Base-by-base conservation (phyloP, 345 rosid genomes). In the Euphorbia lathyris region DNA sequence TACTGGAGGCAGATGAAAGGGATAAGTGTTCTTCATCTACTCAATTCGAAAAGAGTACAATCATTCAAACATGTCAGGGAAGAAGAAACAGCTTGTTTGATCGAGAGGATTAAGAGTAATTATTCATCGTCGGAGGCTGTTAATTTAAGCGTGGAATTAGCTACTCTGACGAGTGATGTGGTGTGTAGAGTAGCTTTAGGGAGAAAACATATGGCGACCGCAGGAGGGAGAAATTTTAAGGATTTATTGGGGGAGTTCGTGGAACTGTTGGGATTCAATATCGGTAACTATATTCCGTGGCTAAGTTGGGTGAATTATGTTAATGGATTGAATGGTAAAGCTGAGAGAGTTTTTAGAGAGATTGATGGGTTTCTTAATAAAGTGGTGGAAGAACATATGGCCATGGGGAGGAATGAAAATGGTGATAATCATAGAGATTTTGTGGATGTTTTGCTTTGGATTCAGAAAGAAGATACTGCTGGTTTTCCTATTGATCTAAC, bases 1-100 rank as follows among this genome's bases (percentile, higher is more conserved):
- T 87, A 89, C 50, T 89, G 95, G 97, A 81, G 93, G 64, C 86
- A 86, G 61, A 72, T 87, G 73, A 89, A 80, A 75, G 82, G 86
- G 58, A 47, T 85, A 5, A 75, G 83, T 50, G 79, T 83, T 16
- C 50, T 81, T 5, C 83, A 83, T 56, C 83, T 91, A 45, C 76
- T 89, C 3, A 89, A 81, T 79, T 77, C 50, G 71, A 85, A 71
- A 72, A 86, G 79, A 72, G 90, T 87, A 4, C 76, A 76, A 0
- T 72, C 86, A 2, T 86, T 84, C 55, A 70, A 65, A 9, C 43
- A 51, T 0, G 74, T 87, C 3, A 77, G 83, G 66, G 80, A 81
- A 78, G 87, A 88, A 51, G 92, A 91, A 72, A 71, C 79, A 3
- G 64, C 29, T 1, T 36, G 65, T 6, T 12, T 83, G 14, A 62